phyloP scores from a whole-genome alignment of 352 stramenopile species.

The Globisporangium apiculatum region DNA sequence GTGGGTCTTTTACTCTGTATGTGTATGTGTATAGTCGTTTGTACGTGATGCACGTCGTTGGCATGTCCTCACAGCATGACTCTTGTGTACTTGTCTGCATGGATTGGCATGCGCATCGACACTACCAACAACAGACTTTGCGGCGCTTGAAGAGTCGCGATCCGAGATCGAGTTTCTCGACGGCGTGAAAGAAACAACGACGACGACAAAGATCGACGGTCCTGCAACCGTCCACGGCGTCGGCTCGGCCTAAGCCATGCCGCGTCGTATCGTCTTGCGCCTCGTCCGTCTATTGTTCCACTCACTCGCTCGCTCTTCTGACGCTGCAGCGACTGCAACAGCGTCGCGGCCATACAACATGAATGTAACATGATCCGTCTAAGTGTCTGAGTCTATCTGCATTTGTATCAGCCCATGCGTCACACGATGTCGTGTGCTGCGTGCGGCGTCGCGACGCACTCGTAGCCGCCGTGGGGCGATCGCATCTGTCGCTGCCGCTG shows the following conservation, averaged over 20 bases:
- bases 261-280: too few relatives aligned
- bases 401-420: too few relatives aligned
- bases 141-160: constrained; percentile 50
- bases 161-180: constrained; percentile 41
- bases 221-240: constrained; percentile 25
- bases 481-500: too few relatives aligned
- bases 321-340: too few relatives aligned
- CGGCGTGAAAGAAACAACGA: constrained; percentile 20
- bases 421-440: too few relatives aligned
- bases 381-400: too few relatives aligned
- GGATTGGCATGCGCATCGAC: not conserved
- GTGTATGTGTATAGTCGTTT: too few relatives aligned
- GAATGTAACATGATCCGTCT: too few relatives aligned
- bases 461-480: not conserved
- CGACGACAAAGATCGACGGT: constrained; percentile 1
- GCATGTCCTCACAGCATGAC: not conserved
- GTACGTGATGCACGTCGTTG: not conserved
- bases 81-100: not conserved
- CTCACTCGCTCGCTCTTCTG: not conserved
- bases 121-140: constrained; percentile 30
- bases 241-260: constrained; percentile 4
- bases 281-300: too few relatives aligned
- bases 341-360: too few relatives aligned
- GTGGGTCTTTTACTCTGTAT: constrained; percentile 17
- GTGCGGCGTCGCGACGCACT: not conserved